phyloP scores from a whole-genome alignment of 768 basidiomycete genomes.

The Chalciporus sphaerocephalus region DNA sequence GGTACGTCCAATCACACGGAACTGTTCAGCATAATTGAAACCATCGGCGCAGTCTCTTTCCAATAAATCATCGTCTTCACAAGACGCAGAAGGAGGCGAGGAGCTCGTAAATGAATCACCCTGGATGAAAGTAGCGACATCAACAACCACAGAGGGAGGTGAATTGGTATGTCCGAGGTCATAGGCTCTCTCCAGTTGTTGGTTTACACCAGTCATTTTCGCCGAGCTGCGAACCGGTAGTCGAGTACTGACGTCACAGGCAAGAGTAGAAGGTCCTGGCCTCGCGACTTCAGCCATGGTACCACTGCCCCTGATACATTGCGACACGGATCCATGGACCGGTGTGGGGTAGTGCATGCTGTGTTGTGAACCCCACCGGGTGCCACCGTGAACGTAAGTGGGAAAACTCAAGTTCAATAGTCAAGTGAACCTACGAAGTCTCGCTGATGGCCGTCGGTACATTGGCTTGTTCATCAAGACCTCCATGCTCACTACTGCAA shows the following conservation, averaged over 20 bases:
- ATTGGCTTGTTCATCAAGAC: slow-evolving; percentile 20
- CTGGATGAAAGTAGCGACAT: slow-evolving; percentile 11
- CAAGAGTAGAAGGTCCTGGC: slow-evolving; percentile 10
- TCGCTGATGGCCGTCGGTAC: slow-evolving; percentile 26
- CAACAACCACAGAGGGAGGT: slow-evolving; percentile 12
- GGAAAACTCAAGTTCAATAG: slow-evolving; percentile 6
- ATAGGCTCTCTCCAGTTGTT: slow-evolving; percentile 5
- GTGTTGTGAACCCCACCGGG: slow-evolving; percentile 22
- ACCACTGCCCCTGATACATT: slow-evolving; percentile 7
- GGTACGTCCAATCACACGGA: slow-evolving; percentile 14
- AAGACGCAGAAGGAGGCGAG: slow-evolving; percentile 21
- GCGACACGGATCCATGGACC: slow-evolving; percentile 18
- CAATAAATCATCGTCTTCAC: slow-evolving; percentile 21
- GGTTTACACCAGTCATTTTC: slow-evolving; percentile 14
- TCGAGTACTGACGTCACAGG: slow-evolving; percentile 22
- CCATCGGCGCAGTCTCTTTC: slow-evolving; percentile 13
- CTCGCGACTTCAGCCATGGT: slow-evolving; percentile 25
- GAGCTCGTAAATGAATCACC: slow-evolving; percentile 16
- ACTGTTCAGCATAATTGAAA: slow-evolving; percentile 14
- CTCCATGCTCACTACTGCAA: slow-evolving; percentile 9
- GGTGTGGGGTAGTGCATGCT: slow-evolving; percentile 26
- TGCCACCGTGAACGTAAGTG: slow-evolving; percentile 26
- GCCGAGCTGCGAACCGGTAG: slow-evolving; percentile 12
- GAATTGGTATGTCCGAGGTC: slow-evolving; percentile 6
- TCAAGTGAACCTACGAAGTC: slow-evolving; percentile 21